Percentiles rank a stretch among this genome's conserved stretches.
phyloP scores from a whole-genome alignment of 345 rosid species.

The Populus tremula region DNA sequence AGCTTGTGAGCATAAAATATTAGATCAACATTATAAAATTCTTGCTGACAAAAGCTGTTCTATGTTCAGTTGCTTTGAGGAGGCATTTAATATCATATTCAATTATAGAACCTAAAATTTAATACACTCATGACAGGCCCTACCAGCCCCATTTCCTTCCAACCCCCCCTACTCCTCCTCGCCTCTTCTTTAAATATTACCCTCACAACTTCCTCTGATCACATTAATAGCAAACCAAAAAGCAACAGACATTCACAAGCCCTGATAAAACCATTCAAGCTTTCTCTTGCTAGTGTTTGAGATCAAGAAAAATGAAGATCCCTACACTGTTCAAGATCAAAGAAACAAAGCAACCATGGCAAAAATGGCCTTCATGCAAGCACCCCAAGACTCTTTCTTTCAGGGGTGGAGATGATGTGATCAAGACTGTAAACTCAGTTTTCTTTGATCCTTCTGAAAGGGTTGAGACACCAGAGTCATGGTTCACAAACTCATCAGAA shows the following conservation, averaged over 20 bases:
- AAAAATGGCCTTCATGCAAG: conserved; percentile 50
- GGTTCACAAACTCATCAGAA: conserved; percentile 48
- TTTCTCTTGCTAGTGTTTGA: not conserved
- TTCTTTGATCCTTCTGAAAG: conserved; percentile 39
- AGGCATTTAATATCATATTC: conserved; percentile 22
- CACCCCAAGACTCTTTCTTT: conserved; percentile 63
- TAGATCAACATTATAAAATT: not conserved
- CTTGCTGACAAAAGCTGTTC: not conserved
- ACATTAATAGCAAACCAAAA: conserved; percentile 21
- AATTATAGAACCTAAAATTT: conserved; percentile 24
- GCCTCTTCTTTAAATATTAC: conserved; percentile 30
- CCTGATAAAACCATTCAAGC: not conserved
- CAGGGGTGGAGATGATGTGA: conserved; percentile 45
- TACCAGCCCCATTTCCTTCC: conserved; percentile 9
- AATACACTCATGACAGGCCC: conserved; percentile 30
- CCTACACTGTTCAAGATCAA: conserved; percentile 44
- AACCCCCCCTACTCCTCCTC: conserved; percentile 2
- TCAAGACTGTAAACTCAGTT: conserved; percentile 75
- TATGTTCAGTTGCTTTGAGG: conserved; percentile 1
- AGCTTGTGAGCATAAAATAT: not conserved
- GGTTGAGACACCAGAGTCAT: conserved; percentile 35
- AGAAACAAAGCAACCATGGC: conserved; percentile 29
- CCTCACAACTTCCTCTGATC: conserved; percentile 23
- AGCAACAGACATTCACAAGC: too few species aligned
- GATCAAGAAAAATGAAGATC: conserved; percentile 38